Conservation (phyloP, 805 yeast genomes). For the Zygosaccharomyces rouxii region DNA sequence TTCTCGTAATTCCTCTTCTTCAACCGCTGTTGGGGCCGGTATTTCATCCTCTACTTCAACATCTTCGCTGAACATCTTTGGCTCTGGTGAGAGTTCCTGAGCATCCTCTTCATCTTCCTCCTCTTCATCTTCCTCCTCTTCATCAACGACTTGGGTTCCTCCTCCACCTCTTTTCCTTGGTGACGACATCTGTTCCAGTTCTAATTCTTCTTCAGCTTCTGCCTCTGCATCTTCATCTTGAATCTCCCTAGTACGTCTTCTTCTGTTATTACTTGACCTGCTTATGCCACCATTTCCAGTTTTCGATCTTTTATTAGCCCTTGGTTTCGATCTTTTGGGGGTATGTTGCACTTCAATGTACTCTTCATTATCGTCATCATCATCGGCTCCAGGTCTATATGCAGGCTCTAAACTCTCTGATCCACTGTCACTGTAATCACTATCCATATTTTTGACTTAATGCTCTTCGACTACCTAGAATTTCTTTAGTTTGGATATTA, state of each 20-base stretch:
- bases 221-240: slow-evolving; percentile 22
- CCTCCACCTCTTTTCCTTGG: slow-evolving; percentile 1
- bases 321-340: slow-evolving; percentile 3
- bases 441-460: slow-evolving; percentile 11
- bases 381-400: slow-evolving; percentile 14
- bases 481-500: not conserved
- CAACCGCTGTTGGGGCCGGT: slow-evolving; percentile 1
- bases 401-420: slow-evolving; percentile 18
- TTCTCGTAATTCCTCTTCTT: slow-evolving; percentile 20
- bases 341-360: slow-evolving; percentile 15
- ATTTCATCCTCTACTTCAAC: slow-evolving; percentile 5
- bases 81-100: slow-evolving; percentile 2
- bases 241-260: slow-evolving; percentile 7
- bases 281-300: not conserved
- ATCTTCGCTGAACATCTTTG: slow-evolving; percentile 3
- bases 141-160: not conserved
- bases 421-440: slow-evolving; percentile 18
- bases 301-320: slow-evolving; percentile 3
- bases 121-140: slow-evolving; percentile 16
- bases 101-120: slow-evolving; percentile 15
- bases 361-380: slow-evolving; percentile 19
- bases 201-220: slow-evolving; percentile 19
- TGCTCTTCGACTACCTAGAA: not conserved
- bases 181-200: slow-evolving; percentile 3
- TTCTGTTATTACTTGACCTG: not conserved